Conservation (phyloP, 768 basidiomycete species). For the Coprinopsis sp. region DNA sequence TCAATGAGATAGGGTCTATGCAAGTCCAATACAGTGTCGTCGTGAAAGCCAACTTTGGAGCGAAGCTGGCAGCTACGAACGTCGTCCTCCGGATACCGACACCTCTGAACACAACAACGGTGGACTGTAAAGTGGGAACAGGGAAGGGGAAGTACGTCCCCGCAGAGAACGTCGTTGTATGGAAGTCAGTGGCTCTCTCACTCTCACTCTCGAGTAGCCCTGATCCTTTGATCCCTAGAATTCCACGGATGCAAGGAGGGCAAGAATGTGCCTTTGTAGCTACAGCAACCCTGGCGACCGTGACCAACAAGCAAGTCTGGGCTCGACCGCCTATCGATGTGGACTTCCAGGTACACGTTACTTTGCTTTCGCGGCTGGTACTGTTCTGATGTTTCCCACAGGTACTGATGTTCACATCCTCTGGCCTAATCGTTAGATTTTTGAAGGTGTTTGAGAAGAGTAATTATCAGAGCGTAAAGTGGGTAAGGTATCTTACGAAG, state of each 20-base stretch:
- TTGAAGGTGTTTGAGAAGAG: slow-evolving; percentile 97
- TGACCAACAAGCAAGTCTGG: slow-evolving; percentile 94
- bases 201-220: slow-evolving; percentile 2
- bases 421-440: slow-evolving; percentile 93
- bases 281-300: slow-evolving; percentile 77
- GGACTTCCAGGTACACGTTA: slow-evolving; percentile 98
- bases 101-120: slow-evolving; percentile 88
- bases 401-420: slow-evolving; percentile 98
- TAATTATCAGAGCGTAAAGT: slow-evolving; percentile 91
- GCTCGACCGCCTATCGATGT: slow-evolving; percentile 96
- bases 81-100: slow-evolving; percentile 94
- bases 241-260: slow-evolving; percentile 88
- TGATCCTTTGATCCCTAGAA: slow-evolving; percentile 40
- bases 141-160: slow-evolving; percentile 99
- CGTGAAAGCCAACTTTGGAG: slow-evolving; percentile 83
- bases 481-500: slow-evolving; percentile 94
- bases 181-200: slow-evolving; percentile 74
- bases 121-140: slow-evolving; percentile 84
- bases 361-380: too few relatives aligned
- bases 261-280: slow-evolving; percentile 85
- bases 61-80: slow-evolving; percentile 90
- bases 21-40: slow-evolving; percentile 89
- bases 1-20: slow-evolving; percentile 88
- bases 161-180: slow-evolving; percentile 91
- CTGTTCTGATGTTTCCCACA: too few relatives aligned